Evolutionary conservation across 2,329 filamentous ascomycete species (phyloP).

Genomic region (Graphilbum fragrans): DNA sequence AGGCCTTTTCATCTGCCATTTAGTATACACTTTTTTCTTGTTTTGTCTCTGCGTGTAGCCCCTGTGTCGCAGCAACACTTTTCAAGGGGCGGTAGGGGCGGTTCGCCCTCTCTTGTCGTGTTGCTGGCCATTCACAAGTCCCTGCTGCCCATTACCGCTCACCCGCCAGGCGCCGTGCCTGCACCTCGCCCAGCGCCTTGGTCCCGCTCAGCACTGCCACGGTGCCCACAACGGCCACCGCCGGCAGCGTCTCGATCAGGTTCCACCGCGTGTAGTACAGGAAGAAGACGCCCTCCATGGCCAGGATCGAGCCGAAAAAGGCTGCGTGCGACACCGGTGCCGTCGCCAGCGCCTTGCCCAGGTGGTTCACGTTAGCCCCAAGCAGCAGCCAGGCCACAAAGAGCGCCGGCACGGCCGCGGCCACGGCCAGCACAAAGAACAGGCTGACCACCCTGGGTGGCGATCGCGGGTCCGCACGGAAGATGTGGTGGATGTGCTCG

Average conservation of each 20-base stretch:
- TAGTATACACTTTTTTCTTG: too few species aligned
- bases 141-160: conserved; percentile 29
- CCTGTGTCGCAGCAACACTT: too few species aligned
- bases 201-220: conserved; percentile 78
- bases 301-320: conserved; percentile 79
- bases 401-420: conserved; percentile 62
- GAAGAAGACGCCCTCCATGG: conserved; percentile 87
- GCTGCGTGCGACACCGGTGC: conserved; percentile 71
- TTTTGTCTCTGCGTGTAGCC: too few species aligned
- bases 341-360: conserved; percentile 59
- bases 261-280: conserved; percentile 90
- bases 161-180: conserved; percentile 72
- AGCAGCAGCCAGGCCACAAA: conserved; percentile 66
- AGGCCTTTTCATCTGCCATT: too few species aligned
- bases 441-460: conserved; percentile 71
- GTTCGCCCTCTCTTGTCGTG: too few species aligned
- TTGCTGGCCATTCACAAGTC: too few species aligned
- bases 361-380: conserved; percentile 72
- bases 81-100: too few species aligned
- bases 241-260: conserved; percentile 77
- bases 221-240: conserved; percentile 52
- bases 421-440: conserved; percentile 61
- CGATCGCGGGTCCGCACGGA: conserved; percentile 67
- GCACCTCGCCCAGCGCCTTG: conserved; percentile 85
- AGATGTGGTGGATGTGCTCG: conserved; percentile 81